Evolutionary conservation across 345 rosid genomes (phyloP), one percentile per base, ranked within the genome.

Genomic region (Excoecaria cochinchinensis): DNA sequence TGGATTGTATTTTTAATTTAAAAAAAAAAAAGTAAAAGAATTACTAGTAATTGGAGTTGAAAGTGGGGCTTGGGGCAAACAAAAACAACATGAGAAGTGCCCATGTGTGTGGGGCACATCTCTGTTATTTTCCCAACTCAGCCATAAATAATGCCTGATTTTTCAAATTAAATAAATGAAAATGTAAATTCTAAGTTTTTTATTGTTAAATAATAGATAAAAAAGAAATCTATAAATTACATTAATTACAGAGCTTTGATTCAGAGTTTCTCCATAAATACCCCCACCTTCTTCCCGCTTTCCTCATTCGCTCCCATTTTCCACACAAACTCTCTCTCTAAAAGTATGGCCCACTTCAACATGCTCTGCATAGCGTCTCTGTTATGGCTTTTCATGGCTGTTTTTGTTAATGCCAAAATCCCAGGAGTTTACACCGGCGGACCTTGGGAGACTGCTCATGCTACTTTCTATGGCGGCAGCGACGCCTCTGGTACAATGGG

Each of bases 401-500:
- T 70, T 2, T 58, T 22, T 6, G 80, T 70, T 3, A 63, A 75
- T 40, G 85, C 87, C 56, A 76, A 40, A 67, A 82, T 86, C 76
- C 87, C 87, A 0, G 89, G 87, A 0, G 82, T 79, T 40, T 88
- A 68, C 83, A 3, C 79, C 51, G 84, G 82, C 3, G 83, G 85
- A 0, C 6, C 66, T 5, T 88, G 91, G 91, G 73, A 85, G 63
- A 70, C 48, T 7, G 89, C 87, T 55, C 89, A 86, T 62, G 91
- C 89, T 71, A 88, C 91, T 25, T 88, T 88, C 82, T 88, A 88
- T 61, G 91, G 91, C 60, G 91, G 91, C 70, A 83, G 83, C 66
- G 91, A 88, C 74, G 89, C 91, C 75, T 85, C 91, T 12, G 89
- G 91, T 15, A 88, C 89, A 4, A 88, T 88, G 91, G 91, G 89